Conservation (phyloP, 176 grass and related monocot genomes). For the Phyllostachys edulis region DNA sequence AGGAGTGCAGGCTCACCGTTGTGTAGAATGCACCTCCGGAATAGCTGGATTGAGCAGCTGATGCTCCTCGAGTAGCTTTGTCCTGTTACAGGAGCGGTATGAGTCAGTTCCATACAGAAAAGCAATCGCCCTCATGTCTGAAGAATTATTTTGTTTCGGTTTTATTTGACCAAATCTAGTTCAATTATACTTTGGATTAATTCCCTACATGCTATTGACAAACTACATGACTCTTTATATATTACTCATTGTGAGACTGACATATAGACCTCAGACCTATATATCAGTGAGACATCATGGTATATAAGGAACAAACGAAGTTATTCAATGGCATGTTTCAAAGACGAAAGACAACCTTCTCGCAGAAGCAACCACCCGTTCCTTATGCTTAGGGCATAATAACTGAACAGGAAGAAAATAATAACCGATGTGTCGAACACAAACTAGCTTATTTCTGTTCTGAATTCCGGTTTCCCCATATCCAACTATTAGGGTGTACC, state of each 20-base stretch:
- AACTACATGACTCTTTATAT: too few relatives aligned
- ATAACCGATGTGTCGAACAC: background rate
- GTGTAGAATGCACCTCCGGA: constrained; percentile 47
- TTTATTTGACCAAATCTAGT: background rate
- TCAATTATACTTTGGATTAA: background rate
- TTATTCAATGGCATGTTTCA: too few relatives aligned
- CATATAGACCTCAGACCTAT: too few relatives aligned
- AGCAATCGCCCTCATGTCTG: background rate
- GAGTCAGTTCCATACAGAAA: background rate
- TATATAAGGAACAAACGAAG: too few relatives aligned
- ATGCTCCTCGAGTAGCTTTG: constrained; percentile 28
- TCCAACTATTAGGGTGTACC: background rate
- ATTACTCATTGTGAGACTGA: too few relatives aligned
- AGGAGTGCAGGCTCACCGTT: constrained; percentile 10
- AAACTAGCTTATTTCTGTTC: background rate
- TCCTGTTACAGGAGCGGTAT: constrained; percentile 19
- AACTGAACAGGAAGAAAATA: background rate
- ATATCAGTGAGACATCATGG: too few relatives aligned
- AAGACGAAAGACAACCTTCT: background rate
- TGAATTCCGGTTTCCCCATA: background rate
- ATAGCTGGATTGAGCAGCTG: constrained; percentile 37
- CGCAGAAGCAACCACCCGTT: background rate
- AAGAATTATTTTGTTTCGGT: background rate
- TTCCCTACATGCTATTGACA: too few relatives aligned
- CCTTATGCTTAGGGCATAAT: background rate